A percentile compares a stretch with the other conserved stretches of the same genome.
Evolutionary conservation across 305 asterid genomes (phyloP).

Genomic region (Ruellia speciosa): DNA sequence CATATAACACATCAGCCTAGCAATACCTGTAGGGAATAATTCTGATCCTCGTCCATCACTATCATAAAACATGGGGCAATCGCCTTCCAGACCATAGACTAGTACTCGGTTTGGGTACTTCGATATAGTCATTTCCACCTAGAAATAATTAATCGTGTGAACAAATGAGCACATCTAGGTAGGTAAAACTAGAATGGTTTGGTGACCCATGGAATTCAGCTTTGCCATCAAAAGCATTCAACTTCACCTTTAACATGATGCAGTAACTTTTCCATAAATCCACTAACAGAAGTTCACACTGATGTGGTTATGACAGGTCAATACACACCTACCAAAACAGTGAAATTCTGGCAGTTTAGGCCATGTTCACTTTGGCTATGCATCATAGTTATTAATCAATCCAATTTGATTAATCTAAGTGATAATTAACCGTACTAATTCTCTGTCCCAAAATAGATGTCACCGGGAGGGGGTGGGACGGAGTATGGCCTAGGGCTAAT

Average conservation of each 20-base stretch:
- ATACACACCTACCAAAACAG: background rate
- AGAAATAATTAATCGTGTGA: slow-evolving; percentile 19
- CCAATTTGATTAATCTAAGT: too few relatives aligned
- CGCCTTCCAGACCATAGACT: slow-evolving; percentile 84
- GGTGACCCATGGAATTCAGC: slow-evolving; percentile 6
- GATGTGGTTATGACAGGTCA: background rate
- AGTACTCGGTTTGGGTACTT: slow-evolving; percentile 87
- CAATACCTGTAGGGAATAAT: slow-evolving; percentile 78
- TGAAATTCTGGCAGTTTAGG: background rate
- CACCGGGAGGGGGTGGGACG: too few relatives aligned
- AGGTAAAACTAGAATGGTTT: slow-evolving; percentile 9
- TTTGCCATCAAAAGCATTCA: slow-evolving; percentile 1
- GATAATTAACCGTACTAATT: too few relatives aligned
- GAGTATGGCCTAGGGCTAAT: too few relatives aligned
- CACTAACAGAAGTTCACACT: background rate
- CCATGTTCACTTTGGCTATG: too few relatives aligned
- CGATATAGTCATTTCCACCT: slow-evolving; percentile 71
- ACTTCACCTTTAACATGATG: background rate
- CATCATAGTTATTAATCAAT: too few relatives aligned
- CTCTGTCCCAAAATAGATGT: too few relatives aligned
- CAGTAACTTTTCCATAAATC: too few relatives aligned
- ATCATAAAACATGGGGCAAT: slow-evolving; percentile 74
- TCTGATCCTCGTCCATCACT: slow-evolving; percentile 78
- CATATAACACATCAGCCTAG: slow-evolving; percentile 15
- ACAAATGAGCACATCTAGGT: slow-evolving; percentile 13